Evolutionary conservation across 192 early-diverging fungal species (phyloP).

Genomic region (Entomortierella beljakovae): DNA sequence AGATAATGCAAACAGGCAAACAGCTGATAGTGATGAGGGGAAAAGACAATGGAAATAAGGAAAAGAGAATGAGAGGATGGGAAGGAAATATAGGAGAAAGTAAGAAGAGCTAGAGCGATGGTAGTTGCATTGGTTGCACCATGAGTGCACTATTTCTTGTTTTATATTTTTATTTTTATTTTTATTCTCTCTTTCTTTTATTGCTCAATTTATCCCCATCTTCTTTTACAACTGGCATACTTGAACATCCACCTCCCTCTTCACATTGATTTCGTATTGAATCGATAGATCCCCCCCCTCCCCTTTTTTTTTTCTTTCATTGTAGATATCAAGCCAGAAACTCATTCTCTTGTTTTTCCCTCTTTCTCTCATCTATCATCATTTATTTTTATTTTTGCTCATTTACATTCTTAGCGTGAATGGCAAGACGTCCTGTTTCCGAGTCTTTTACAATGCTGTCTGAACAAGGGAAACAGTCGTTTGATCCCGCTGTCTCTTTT

Average conservation of each 20-base stretch:
- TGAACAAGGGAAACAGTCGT: conserved; percentile 49
- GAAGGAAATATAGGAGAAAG: no score
- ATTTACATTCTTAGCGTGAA: conserved; percentile 18
- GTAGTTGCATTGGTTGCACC: no score
- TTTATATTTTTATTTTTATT: no score
- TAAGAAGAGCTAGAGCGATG: no score
- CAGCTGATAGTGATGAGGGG: no score
- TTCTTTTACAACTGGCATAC: neutral
- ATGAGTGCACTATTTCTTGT: no score
- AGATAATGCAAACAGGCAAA: no score
- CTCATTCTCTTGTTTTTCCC: neutral
- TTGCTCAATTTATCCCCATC: neutral
- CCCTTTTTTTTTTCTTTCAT: neutral
- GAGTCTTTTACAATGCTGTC: conserved; percentile 54
- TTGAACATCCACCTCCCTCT: neutral
- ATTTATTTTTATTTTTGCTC: conserved; percentile 1
- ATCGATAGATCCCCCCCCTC: neutral
- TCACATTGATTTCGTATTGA: neutral
- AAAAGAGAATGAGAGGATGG: neutral
- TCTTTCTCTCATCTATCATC: neutral
- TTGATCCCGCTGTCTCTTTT: conserved; percentile 41
- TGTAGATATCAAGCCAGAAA: neutral
- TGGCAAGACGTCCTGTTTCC: conserved; percentile 53
- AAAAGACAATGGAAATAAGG: neutral
- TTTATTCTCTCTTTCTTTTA: neutral